Conservation (phyloP, 2,329 filamentous ascomycete genomes). For the Gnomoniopsis sp. region DNA sequence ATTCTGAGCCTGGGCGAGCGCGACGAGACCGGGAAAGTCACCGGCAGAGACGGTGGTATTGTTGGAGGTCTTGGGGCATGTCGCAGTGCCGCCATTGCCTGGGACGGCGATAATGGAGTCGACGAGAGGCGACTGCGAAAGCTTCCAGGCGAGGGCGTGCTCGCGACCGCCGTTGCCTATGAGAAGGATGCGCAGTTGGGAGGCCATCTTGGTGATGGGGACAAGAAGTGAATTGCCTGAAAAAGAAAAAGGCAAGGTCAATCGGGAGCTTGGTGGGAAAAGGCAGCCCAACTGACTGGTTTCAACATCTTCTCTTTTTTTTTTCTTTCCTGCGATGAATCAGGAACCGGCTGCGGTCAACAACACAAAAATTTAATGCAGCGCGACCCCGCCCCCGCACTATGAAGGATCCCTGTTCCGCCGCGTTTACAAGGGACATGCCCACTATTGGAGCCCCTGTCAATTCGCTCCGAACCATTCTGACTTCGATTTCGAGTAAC, state of each 20-base stretch:
- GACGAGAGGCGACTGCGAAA: conserved; percentile 76
- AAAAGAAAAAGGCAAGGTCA: conserved; percentile 3
- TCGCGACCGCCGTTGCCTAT: conserved; percentile 93
- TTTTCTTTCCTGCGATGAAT: neutral
- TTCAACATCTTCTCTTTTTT: conserved; percentile 11
- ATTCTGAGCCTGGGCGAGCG: conserved; percentile 67
- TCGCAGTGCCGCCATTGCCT: conserved; percentile 85
- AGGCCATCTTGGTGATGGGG: conserved; percentile 9
- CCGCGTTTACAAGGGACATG: too few relatives aligned
- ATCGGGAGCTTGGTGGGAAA: conserved; percentile 5
- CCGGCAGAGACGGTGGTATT: conserved; percentile 64
- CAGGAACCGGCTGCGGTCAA: neutral
- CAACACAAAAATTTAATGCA: conserved; percentile 16
- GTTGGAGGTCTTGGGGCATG: conserved; percentile 70
- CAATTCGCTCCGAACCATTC: too few relatives aligned
- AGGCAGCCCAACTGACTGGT: conserved; percentile 10
- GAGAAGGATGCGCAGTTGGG: conserved; percentile 67
- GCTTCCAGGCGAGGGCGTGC: conserved; percentile 91
- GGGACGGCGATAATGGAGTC: conserved; percentile 69
- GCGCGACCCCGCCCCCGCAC: neutral
- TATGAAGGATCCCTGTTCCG: too few relatives aligned
- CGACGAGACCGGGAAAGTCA: conserved; percentile 74
- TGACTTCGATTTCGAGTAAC: too few relatives aligned
- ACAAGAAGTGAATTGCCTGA: neutral
- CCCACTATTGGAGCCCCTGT: too few relatives aligned